A percentile compares a stretch with the other conserved stretches of the same genome.
phyloP scores from a whole-genome alignment of 1,139 yeast species.

The Lodderomyces margitis region DNA sequence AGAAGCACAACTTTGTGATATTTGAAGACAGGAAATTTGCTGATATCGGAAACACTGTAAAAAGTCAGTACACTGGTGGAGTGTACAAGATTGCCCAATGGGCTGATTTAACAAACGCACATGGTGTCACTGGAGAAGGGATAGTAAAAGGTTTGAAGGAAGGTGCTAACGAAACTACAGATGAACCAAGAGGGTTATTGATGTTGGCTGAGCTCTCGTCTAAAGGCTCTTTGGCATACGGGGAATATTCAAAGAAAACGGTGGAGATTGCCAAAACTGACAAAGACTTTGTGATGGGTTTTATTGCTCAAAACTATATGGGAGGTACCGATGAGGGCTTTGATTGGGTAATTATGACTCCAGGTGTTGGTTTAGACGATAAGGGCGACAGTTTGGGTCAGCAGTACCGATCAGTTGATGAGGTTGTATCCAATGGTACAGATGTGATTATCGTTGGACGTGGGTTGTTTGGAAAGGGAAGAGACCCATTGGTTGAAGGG shows the following conservation, averaged over 20 bases:
- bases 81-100: conserved; percentile 84
- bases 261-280: conserved; percentile 88
- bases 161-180: conserved; percentile 73
- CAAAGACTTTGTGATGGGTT: conserved; percentile 89
- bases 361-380: conserved; percentile 97
- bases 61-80: conserved; percentile 89
- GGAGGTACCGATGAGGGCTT: conserved; percentile 79
- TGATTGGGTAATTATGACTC: conserved; percentile 96
- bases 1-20: conserved; percentile 79
- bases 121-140: conserved; percentile 95
- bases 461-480: conserved; percentile 92
- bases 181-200: conserved; percentile 78
- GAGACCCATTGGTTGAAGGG: conserved; percentile 87
- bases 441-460: conserved; percentile 97
- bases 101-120: conserved; percentile 98
- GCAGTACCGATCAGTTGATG: conserved; percentile 90
- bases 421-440: conserved; percentile 78
- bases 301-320: conserved; percentile 90
- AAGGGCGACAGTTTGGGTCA: conserved; percentile 97
- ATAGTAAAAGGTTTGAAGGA: conserved; percentile 84
- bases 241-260: conserved; percentile 83
- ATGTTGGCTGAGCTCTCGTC: conserved; percentile 96
- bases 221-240: conserved; percentile 88
- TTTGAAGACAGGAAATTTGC: conserved; percentile 98
- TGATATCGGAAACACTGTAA: conserved; percentile 98